phyloP scores from a whole-genome alignment of 495 filamentous ascomycete species.

The Xylaria castorea region DNA sequence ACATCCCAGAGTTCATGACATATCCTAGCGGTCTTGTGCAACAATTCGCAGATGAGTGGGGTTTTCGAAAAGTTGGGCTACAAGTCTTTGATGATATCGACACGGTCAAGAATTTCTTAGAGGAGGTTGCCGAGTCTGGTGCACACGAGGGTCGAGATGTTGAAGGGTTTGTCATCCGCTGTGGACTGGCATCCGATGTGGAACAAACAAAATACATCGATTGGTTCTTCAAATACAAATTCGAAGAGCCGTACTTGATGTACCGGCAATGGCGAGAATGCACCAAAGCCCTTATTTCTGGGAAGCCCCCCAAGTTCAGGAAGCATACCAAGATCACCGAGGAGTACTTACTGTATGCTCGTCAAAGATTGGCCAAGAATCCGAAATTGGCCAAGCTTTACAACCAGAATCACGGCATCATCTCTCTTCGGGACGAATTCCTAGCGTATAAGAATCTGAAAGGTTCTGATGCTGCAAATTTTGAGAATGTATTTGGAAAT shows the following conservation, averaged over 20 bases:
- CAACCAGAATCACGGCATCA: slow-evolving; percentile 93
- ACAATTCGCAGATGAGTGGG: slow-evolving; percentile 90
- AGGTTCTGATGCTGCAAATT: slow-evolving; percentile 71
- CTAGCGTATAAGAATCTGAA: slow-evolving; percentile 79
- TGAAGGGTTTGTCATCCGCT: slow-evolving; percentile 96
- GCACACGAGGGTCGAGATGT: slow-evolving; percentile 89
- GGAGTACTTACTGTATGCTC: slow-evolving; percentile 84
- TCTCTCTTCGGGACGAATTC: slow-evolving; percentile 85
- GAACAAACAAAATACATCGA: slow-evolving; percentile 64
- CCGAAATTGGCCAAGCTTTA: slow-evolving; percentile 70
- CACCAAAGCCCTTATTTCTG: slow-evolving; percentile 86
- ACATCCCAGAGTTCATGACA: slow-evolving; percentile 86
- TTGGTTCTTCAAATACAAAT: slow-evolving; percentile 99
- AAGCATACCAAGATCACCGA: slow-evolving; percentile 92
- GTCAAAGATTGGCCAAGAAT: slow-evolving; percentile 70
- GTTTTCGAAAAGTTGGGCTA: slow-evolving; percentile 87
- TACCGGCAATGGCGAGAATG: slow-evolving; percentile 98
- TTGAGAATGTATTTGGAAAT: slow-evolving; percentile 43
- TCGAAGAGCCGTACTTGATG: slow-evolving; percentile 98
- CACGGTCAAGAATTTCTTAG: slow-evolving; percentile 78
- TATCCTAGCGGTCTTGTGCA: slow-evolving; percentile 80
- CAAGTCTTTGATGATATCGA: slow-evolving; percentile 76
- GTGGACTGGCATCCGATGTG: slow-evolving; percentile 61
- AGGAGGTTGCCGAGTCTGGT: slow-evolving; percentile 81
- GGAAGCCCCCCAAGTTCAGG: slow-evolving; percentile 73